Evolutionary conservation across 2,329 filamentous ascomycete genomes (phyloP), one percentile per base, ranked within the genome.

Genomic region (Venturiaceae sp.): DNA sequence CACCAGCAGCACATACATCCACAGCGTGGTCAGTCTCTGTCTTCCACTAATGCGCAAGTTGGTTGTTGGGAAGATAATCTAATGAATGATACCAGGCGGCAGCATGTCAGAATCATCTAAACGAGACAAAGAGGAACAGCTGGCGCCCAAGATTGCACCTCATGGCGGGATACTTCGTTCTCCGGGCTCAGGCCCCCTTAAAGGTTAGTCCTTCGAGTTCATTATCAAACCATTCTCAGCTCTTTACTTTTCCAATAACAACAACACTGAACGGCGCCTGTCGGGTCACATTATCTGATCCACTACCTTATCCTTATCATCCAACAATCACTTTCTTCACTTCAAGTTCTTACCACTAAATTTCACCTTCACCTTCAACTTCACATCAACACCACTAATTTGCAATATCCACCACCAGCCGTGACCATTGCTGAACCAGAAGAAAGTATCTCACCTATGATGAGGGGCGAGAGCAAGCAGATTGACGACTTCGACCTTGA

Each of bases 361-460:
- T 16, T 8, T 50, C 44, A 32, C 21, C 4, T 50, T 14, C 26
- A n/a, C n/a, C n/a, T n/a, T n/a, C 14, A 50, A n/a, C 13, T 8
- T n/a, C n/a, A 30, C 13, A 50, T 19, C 37, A 41, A 46, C 41
- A 28, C 6, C 23, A 30, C 44, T 50, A 30, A 50, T 3, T 8
- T 30, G 14, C 5, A n/a, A 28, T n/a, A n/a, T n/a, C 53, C 23
- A 14, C 21, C 32, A 30, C 50, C 21, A 78, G 76, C 72, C 60
- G 75, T 78, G 34, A 74, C 75, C 4, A 77, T 77, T 62, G 73
- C 72, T 55, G 69, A 75, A 34, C 66, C 72, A 32, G 13, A 32
- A 26, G 75, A 77, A 61, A 71, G 69, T 52, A 76, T 77, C 52
- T 78, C 76, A 23, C 76, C 77, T 37, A 63, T 77, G 61, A 72